Evolutionary conservation across 192 early-diverging fungal species (phyloP), one percentile per base, ranked within the genome.

Genomic region (Phycomyces nitens): DNA sequence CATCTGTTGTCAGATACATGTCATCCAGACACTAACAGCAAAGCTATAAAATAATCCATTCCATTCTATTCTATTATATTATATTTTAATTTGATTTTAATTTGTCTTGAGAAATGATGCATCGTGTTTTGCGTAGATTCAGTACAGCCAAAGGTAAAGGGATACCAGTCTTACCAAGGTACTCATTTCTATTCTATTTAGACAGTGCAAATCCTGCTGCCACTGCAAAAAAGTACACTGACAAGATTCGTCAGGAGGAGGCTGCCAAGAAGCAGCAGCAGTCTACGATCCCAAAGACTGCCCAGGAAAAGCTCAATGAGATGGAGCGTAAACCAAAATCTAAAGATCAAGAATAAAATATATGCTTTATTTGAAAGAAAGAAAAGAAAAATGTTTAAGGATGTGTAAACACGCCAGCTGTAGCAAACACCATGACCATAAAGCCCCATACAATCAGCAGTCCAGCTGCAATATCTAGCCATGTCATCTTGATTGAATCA

Each of bases 361-460:
- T 8, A 58, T 21, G 15, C 9, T 39, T 12, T n/a, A 41, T 14
- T 15, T 12, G 39, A 41, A 18, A 34, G 18, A n/a, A 29, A 10
- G n/a, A n/a, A n/a, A n/a, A n/a, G n/a, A n/a, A n/a, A n/a, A n/a
- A n/a, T n/a, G 2, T n/a, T 11, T 34, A 56, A 56, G 18, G 18
- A 8, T 44, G 11, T 59, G 38, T 24, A 43, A 65, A 51, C 38
- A 41, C 53, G 56, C 58, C 64, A 34, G 22, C 39, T 5, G 74
- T 76, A 11, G 79, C 74, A 63, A 81, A 60, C n/a, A 81, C 40
- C 79, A 81, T 81, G 1, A 81, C 79, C 54, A 81, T 67, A 0
- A 73, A 47, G 0, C 79, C 79, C 69, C 77, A 81, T 20, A 76
- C 63, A 5, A 81, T 29, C 18, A 81, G 50, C 9, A 78, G 10